Percentiles rank a stretch among this genome's conserved stretches.
phyloP scores from a whole-genome alignment of 2,329 filamentous ascomycete species.

The Microdochium bolleyi region DNA sequence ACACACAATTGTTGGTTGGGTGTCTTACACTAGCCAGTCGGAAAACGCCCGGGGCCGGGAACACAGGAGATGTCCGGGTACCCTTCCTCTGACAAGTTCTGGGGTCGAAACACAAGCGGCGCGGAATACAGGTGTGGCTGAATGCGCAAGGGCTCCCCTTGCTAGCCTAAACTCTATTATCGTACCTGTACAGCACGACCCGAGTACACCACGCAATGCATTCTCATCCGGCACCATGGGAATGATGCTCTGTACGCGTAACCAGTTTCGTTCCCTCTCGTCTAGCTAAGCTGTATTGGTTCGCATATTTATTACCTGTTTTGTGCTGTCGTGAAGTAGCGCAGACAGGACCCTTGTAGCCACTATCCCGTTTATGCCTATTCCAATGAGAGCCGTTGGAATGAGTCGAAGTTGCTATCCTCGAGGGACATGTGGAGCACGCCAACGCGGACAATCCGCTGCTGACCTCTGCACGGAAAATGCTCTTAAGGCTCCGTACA shows the following conservation, averaged over 20 bases:
- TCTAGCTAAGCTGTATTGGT: neutral
- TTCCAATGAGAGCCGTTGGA: neutral
- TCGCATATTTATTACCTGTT: neutral
- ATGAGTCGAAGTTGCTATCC: neutral
- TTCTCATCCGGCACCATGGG: neutral
- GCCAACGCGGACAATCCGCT: neutral
- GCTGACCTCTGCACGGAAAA: neutral
- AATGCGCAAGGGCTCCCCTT: neutral
- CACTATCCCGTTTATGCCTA: neutral
- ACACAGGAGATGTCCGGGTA: neutral
- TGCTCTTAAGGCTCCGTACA: neutral
- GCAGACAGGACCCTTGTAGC: neutral
- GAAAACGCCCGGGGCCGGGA: neutral
- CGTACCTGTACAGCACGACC: neutral
- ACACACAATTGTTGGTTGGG: neutral
- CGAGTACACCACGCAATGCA: neutral
- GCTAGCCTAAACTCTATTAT: neutral
- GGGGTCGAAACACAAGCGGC: neutral
- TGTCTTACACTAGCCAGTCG: neutral
- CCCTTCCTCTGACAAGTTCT: neutral
- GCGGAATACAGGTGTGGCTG: neutral
- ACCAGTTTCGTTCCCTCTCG: neutral
- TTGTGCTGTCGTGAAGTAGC: neutral
- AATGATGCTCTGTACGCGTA: neutral
- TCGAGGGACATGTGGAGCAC: neutral